These are phyloP conservation scores for Sphaceloma murrayae DNA, from an alignment of 2,329 filamentous ascomycete genomes.

Conservation along the genomic window DNA sequence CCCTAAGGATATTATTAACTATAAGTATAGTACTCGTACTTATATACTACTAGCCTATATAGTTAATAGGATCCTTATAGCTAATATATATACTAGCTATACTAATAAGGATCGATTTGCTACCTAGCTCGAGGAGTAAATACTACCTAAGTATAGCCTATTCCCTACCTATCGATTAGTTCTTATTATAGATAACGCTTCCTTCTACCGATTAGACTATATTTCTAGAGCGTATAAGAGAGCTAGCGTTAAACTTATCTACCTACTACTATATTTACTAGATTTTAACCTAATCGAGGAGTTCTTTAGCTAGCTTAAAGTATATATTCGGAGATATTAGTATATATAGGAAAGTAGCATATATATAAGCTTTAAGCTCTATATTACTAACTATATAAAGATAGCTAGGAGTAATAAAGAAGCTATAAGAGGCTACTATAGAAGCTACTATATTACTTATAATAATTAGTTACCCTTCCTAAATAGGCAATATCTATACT, in stretches of 20 bases:
- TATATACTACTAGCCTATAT: not conserved
- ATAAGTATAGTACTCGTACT: not conserved
- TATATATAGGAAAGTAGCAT: constrained; percentile 4
- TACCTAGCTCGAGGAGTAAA: not conserved
- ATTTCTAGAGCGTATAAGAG: constrained; percentile 16
- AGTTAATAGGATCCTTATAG: not conserved
- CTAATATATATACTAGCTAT: not conserved
- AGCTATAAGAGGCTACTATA: constrained; percentile 16
- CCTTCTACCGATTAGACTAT: constrained; percentile 8
- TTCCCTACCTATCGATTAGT: not conserved
- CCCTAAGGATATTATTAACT: not conserved
- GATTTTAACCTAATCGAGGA: constrained; percentile 20
- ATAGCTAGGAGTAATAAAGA: constrained; percentile 7
- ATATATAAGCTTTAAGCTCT: constrained; percentile 15
- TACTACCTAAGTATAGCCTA: not conserved
- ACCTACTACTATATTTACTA: constrained; percentile 19
- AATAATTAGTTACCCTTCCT: not conserved
- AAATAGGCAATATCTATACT: not conserved
- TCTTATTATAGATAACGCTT: not conserved
- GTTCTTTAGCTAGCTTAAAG: constrained; percentile 23
- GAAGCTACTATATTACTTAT: constrained; percentile 1
- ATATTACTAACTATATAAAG: constrained; percentile 11
- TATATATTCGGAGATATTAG: constrained; percentile 20
- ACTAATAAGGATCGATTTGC: not conserved
- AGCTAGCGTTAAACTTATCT: constrained; percentile 16